Percentiles rank a stretch among this genome's conserved stretches.
Conservation (phyloP, 768 basidiomycete genomes). For the Lactarius vividus region DNA sequence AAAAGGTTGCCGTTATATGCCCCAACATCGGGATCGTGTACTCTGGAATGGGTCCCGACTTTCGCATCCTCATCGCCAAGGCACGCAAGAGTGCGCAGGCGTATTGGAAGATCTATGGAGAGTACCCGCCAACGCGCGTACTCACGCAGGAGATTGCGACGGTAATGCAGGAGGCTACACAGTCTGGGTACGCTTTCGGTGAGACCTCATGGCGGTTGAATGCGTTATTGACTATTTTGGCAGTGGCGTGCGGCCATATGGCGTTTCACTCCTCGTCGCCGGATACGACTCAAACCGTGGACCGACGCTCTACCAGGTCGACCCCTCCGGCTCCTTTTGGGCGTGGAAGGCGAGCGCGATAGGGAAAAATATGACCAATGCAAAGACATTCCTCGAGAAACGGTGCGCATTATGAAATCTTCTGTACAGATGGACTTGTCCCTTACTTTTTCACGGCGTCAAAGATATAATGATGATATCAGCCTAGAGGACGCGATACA, state of each 20-base stretch:
- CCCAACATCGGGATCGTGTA: slow-evolving; percentile 99
- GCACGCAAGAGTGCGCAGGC: slow-evolving; percentile 98
- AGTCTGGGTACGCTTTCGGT: slow-evolving; percentile 74
- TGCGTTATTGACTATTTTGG: not conserved
- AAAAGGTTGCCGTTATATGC: slow-evolving; percentile 95
- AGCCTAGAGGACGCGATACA: slow-evolving; percentile 98
- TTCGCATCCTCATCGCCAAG: slow-evolving; percentile 88
- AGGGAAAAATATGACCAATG: slow-evolving; percentile 99
- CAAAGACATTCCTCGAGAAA: slow-evolving; percentile 99
- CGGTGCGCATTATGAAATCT: slow-evolving; percentile 51
- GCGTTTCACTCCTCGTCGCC: slow-evolving; percentile 94
- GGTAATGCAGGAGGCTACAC: slow-evolving; percentile 98
- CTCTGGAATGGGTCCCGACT: slow-evolving; percentile 99
- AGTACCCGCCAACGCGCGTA: slow-evolving; percentile 96
- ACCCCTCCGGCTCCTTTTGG: slow-evolving; percentile 99
- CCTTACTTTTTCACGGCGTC: not conserved
- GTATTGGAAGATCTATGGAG: slow-evolving; percentile 99
- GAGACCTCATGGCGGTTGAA: not conserved
- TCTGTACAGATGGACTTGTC: slow-evolving; percentile 1
- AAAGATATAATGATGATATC: slow-evolving; percentile 99
- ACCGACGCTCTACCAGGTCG: slow-evolving; percentile 96
- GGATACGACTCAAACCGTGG: slow-evolving; percentile 96
- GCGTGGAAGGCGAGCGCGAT: slow-evolving; percentile 99
- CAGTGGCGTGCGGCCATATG: slow-evolving; percentile 98
- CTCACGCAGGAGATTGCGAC: slow-evolving; percentile 97